These are phyloP conservation scores for Collybia sordida DNA, from an alignment of 768 basidiomycete species.

Conservation along the genomic window DNA sequence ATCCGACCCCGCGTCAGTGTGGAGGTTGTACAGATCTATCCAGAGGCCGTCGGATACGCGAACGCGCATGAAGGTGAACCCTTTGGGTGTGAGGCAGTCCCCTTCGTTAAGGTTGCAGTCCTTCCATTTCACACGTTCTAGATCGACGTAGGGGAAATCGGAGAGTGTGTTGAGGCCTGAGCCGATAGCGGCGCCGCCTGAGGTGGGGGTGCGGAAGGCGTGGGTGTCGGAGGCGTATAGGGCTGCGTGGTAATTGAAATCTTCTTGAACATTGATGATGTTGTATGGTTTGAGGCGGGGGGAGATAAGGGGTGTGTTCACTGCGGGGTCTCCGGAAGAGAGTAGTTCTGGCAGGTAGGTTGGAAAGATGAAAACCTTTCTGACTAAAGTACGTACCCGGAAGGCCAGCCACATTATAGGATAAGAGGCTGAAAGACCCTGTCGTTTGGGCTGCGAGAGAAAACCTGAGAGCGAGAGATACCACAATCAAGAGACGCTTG, in stretches of 20 bases:
- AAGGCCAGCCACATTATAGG: too few species aligned
- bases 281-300: conserved; percentile 29
- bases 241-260: conserved; percentile 37
- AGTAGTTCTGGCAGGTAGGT: conserved; percentile 16
- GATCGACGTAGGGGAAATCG: conserved; percentile 31
- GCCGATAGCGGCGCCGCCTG: conserved; percentile 32
- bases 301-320: conserved; percentile 30
- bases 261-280: conserved; percentile 34
- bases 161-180: conserved; percentile 37
- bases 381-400: too few species aligned
- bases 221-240: conserved; percentile 35
- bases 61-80: conserved; percentile 36
- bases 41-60: conserved; percentile 29
- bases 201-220: conserved; percentile 34
- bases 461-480: too few species aligned
- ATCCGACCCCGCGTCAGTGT: conserved; percentile 35
- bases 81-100: conserved; percentile 39
- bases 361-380: too few species aligned
- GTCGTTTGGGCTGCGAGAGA: too few species aligned
- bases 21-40: conserved; percentile 37
- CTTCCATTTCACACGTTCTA: conserved; percentile 28
- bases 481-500: too few species aligned
- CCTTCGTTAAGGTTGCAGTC: conserved; percentile 27
- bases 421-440: too few species aligned
- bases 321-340: conserved; percentile 26